Evolutionary conservation across 768 basidiomycete genomes (phyloP), one percentile per base, ranked within the genome.

Genomic region (Trametes punicea): DNA sequence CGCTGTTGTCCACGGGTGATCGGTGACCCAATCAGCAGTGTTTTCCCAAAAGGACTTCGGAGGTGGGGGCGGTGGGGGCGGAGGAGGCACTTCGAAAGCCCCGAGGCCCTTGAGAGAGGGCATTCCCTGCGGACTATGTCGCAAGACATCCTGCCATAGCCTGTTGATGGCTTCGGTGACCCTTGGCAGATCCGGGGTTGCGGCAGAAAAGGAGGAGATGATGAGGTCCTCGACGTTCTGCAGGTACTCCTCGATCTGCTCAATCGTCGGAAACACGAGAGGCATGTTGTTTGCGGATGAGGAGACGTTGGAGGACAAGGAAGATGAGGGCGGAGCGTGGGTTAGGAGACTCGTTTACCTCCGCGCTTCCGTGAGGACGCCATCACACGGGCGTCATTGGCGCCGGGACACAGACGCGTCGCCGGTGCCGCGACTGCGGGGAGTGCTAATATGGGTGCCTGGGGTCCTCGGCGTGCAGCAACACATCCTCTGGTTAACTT

Each of bases 111-210:
- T 84, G 42, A 88, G 71, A 46, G 71, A 51, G 20, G 77, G 71
- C 11, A 75, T 56, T n/a, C 69, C 68, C 57, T 74, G 70, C 16
- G 87, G 89, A 21, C 91, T 90, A 68, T 88, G 91, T 54, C 91
- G 84, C 44, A 87, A 79, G 58, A 93, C 81, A 65, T 93, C 90
- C 21, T 81, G 70, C 87, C 88, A 91, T 53, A 92, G 75, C 23
- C 83, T 79, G 61, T 87, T 79, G 20, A 85, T 70, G 27, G 82
- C 78, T 57, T 90, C 85, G 54, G 81, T 80, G 44, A 90, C 73
- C 61, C 77, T 81, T 36, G 84, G 82, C 42, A 90, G 72, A 63
- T 82, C 81, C 27, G 81, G 76, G 0, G 82, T 79, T 4, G 81
- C 84, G 15, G 81, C 73, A 39, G 79, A 72, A 21, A 86, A 64